Conservation (phyloP, 352 stramenopile genomes). For the Thraustochytrium striatum region DNA sequence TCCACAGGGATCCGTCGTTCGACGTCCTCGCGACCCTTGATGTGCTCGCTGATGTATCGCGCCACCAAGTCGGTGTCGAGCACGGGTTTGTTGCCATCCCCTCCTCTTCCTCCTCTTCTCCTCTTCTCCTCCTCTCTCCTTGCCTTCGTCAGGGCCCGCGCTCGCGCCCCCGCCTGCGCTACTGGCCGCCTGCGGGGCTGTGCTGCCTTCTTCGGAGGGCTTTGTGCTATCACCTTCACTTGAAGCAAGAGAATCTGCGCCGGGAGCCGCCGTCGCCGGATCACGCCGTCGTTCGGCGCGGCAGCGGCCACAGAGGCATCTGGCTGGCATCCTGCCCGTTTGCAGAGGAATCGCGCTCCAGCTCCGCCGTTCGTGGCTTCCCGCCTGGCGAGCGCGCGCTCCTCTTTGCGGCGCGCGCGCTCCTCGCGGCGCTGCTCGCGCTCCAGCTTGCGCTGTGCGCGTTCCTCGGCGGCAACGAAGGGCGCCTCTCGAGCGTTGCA, state of each 20-base stretch:
- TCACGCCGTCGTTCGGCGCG: too few relatives aligned
- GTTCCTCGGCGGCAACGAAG: slow-evolving; percentile 9
- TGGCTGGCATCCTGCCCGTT: too few relatives aligned
- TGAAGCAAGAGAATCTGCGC: too few relatives aligned
- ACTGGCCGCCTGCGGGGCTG: not conserved
- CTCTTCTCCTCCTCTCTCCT: not conserved
- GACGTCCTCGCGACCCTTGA: slow-evolving; percentile 50
- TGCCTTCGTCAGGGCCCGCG: not conserved
- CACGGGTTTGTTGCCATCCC: not conserved
- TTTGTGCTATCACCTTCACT: too few relatives aligned
- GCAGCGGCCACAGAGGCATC: too few relatives aligned
- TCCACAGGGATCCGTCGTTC: slow-evolving; percentile 1
- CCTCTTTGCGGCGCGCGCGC: not conserved
- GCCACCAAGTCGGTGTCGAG: slow-evolving; percentile 66
- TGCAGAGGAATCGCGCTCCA: too few relatives aligned
- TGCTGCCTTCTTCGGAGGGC: not conserved
- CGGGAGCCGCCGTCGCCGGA: too few relatives aligned
- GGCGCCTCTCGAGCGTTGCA: slow-evolving; percentile 12
- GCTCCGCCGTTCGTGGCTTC: too few relatives aligned
- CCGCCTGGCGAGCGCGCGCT: too few relatives aligned
- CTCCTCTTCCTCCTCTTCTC: slow-evolving; percentile 34
- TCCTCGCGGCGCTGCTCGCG: not conserved
- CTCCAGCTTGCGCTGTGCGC: slow-evolving; percentile 12
- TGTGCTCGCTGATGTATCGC: slow-evolving; percentile 69
- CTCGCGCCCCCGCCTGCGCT: not conserved